A percentile compares a stretch with the other conserved stretches of the same genome.
Evolutionary conservation across 2,329 filamentous ascomycete genomes (phyloP).

Genomic region (Sclerotinia glacialis): DNA sequence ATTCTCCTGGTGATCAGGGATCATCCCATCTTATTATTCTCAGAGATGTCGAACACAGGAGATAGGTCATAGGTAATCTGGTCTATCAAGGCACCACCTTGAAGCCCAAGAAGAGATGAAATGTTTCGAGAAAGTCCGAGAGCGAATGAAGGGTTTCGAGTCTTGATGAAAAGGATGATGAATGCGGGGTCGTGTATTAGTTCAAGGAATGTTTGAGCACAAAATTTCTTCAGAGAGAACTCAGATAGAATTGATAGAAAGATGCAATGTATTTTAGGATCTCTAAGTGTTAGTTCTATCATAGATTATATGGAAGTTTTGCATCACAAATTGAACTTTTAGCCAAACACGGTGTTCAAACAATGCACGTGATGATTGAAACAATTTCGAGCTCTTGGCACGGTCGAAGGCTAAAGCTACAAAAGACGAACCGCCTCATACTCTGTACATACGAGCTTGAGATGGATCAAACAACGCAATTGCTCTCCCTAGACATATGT

Average conservation of each 20-base stretch:
- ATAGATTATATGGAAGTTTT: not conserved
- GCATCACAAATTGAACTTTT: not conserved
- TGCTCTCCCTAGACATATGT: not conserved
- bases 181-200: not conserved
- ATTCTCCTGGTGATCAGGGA: not conserved
- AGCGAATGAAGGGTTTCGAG: not conserved
- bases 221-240: not conserved
- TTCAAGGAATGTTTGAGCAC: not conserved
- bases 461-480: not conserved
- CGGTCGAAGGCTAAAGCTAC: not conserved
- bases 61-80: not conserved
- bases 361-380: not conserved
- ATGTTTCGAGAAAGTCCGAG: slow-evolving; percentile 1
- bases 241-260: not conserved
- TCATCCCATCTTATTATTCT: not conserved
- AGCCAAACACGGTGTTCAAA: not conserved
- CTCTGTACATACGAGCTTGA: not conserved
- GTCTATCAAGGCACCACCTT: not conserved
- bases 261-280: not conserved
- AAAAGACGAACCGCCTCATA: not conserved
- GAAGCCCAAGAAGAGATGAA: not conserved
- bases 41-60: not conserved
- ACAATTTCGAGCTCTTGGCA: not conserved
- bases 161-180: not conserved
- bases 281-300: not conserved